Evolutionary conservation across 805 yeast species (phyloP), one percentile per base, ranked within the genome.

Genomic region (Wickerhamomyces kurtzmanii): DNA sequence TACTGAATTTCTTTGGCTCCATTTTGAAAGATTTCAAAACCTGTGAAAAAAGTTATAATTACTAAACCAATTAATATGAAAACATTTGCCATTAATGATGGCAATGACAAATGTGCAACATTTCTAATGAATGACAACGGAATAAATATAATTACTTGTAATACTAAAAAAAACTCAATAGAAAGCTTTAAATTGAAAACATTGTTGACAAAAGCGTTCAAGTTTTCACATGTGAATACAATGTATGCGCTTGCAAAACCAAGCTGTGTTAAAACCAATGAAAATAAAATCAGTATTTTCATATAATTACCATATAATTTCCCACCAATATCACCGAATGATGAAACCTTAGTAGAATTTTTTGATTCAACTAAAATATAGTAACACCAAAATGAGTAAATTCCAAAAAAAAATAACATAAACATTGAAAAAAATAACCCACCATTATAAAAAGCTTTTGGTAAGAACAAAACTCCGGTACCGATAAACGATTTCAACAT

Each of bases 221-320:
- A 42, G 46, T 81, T 82, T 35, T 78, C 80, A 2, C 83, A 71
- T 0, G 89, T 79, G 51, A 82, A 82, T 2, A 82, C 82, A 39
- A 79, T 75, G 48, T 82, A 82, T 0, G 91, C 84, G 11, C 83
- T 83, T 8, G 79, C 80, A 46, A 82, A 82, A 1, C 93, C 93
- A 31, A 82, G 55, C 47, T 82, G 93, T 0, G 89, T 75, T 10
- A 79, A 42, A 9, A 78, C 69, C 30, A 82, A 66, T 1, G 89
- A 77, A 10, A 62, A 43, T 23, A 81, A 51, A 31, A 82, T 82
- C 27, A 78, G 47, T 25, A 64, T 55, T 47, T 75, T 83, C 60
- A 82, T 59, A 67, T 75, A 68, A 3, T 50, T 49, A 2, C 91
- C 91, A 48, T 73, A 81, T 15, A 79, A 53, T 24, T 55, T 64